A percentile compares a stretch with the other conserved stretches of the same genome.
These are phyloP conservation scores for Pilasporangium apinafurcum DNA, from an alignment of 352 stramenopile genomes.

Conservation along the genomic window DNA sequence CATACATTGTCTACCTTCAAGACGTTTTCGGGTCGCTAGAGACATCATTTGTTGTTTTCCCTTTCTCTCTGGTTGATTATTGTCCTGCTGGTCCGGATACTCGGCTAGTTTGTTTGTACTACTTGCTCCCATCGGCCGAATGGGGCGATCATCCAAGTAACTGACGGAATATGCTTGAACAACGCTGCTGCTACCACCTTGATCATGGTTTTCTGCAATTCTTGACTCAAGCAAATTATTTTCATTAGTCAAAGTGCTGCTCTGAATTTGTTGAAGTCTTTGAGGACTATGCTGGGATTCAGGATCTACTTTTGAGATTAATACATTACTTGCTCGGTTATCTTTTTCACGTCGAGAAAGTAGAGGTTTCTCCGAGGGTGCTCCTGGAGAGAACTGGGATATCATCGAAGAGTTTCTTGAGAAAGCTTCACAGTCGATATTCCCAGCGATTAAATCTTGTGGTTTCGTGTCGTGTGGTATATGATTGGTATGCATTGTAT, in stretches of 20 bases:
- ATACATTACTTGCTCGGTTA: too few relatives aligned
- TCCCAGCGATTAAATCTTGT: too few relatives aligned
- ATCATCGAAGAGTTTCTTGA: too few relatives aligned
- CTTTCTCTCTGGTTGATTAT: slow-evolving; percentile 14
- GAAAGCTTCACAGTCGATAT: too few relatives aligned
- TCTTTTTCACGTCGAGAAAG: too few relatives aligned
- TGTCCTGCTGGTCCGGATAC: too few relatives aligned
- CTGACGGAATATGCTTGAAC: too few relatives aligned
- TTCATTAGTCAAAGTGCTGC: slow-evolving; percentile 12
- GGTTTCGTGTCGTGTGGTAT: too few relatives aligned
- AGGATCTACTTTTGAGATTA: too few relatives aligned
- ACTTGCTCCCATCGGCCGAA: slow-evolving; percentile 16
- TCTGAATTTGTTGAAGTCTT: slow-evolving; percentile 36
- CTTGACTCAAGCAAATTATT: slow-evolving; percentile 32
- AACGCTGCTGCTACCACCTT: too few relatives aligned
- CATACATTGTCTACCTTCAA: not conserved
- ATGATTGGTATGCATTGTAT: slow-evolving; percentile 21
- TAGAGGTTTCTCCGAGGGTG: too few relatives aligned
- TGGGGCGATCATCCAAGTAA: slow-evolving; percentile 46
- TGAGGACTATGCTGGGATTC: slow-evolving; percentile 37
- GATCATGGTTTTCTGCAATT: slow-evolving; percentile 12
- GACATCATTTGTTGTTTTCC: not conserved
- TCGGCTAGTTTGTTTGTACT: not conserved
- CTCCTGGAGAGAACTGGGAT: too few relatives aligned
- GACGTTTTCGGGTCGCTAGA: not conserved